These are phyloP conservation scores for Zoysia japonica DNA, from an alignment of 176 grass and related monocot species.

Conservation along the genomic window DNA sequence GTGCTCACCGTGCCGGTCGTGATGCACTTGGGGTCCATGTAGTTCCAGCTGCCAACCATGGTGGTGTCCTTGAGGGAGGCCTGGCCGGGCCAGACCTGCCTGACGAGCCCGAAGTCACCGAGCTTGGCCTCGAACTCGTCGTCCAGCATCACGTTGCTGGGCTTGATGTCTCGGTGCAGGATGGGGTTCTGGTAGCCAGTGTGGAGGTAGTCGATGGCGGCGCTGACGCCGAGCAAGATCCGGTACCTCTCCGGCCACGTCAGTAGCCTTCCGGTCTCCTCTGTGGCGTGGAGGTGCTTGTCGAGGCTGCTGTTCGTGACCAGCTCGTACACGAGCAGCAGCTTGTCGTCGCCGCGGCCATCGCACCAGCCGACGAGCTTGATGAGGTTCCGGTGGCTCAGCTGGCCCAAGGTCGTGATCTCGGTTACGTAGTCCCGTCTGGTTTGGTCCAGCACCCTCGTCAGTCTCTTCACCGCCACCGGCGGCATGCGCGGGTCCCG, in stretches of 20 bases:
- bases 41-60: neutral
- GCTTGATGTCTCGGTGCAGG: neutral
- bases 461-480: constrained; percentile 30
- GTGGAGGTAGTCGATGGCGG: constrained; percentile 25
- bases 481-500: too few species aligned
- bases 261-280: neutral
- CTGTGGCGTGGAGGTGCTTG: neutral
- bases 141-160: neutral
- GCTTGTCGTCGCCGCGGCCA: neutral
- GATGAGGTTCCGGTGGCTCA: constrained; percentile 11
- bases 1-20: neutral
- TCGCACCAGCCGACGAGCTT: constrained; percentile 17
- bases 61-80: neutral
- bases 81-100: neutral
- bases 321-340: constrained; percentile 31
- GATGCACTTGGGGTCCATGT: constrained; percentile 2
- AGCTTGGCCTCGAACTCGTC: neutral
- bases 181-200: neutral
- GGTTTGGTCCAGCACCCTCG: neutral
- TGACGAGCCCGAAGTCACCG: neutral
- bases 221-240: neutral
- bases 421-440: constrained; percentile 1
- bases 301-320: neutral
- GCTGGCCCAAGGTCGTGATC: constrained; percentile 7
- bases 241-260: constrained; percentile 7